Conservation (phyloP, 768 basidiomycete species). For the Omphalotus guepiniiformis region DNA sequence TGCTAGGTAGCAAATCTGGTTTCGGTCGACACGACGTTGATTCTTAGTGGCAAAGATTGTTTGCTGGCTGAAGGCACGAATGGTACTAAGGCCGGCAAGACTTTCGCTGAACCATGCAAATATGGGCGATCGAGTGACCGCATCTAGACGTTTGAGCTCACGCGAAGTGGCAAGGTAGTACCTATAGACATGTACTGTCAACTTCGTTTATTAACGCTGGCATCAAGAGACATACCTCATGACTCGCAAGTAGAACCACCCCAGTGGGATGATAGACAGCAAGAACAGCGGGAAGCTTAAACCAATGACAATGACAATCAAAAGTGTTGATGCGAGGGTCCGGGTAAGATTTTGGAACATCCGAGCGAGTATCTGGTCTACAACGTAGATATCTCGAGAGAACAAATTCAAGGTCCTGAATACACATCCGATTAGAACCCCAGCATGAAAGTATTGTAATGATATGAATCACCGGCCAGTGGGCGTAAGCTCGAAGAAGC, state of each 20-base stretch:
- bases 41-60: slow-evolving; percentile 62
- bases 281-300: slow-evolving; percentile 81
- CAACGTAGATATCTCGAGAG: slow-evolving; percentile 81
- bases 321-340: slow-evolving; percentile 54
- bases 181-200: slow-evolving; percentile 29
- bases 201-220: neutral
- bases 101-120: slow-evolving; percentile 87
- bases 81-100: slow-evolving; percentile 72
- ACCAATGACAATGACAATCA: slow-evolving; percentile 71
- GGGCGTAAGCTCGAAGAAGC: slow-evolving; percentile 89
- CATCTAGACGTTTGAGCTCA: slow-evolving; percentile 85
- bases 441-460: neutral
- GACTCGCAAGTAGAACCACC: slow-evolving; percentile 74
- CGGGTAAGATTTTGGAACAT: slow-evolving; percentile 71
- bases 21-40: slow-evolving; percentile 74
- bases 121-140: slow-evolving; percentile 86
- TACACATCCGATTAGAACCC: neutral
- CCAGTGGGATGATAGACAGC: slow-evolving; percentile 67
- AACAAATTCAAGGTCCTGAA: slow-evolving; percentile 86
- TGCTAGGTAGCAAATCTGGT: slow-evolving; percentile 75
- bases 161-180: slow-evolving; percentile 87
- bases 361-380: slow-evolving; percentile 79
- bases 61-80: slow-evolving; percentile 77
- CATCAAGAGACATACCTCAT: slow-evolving; percentile 55
- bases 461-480: slow-evolving; percentile 66